Evolutionary conservation across 129 eudicot genomes (phyloP).

Genomic region (Centaurea solstitialis): DNA sequence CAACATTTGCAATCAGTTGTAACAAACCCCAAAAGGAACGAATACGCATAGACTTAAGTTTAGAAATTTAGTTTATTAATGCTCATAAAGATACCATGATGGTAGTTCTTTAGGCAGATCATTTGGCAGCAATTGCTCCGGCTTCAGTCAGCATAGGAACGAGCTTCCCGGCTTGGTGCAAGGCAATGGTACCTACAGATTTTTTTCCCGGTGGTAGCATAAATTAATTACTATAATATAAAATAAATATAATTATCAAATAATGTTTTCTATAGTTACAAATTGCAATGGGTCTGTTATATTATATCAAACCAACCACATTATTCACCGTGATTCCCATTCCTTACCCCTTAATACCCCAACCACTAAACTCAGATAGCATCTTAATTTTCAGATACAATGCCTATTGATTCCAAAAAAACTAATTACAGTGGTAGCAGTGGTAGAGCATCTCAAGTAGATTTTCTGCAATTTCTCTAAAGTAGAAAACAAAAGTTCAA

Average conservation of each 20-base stretch:
- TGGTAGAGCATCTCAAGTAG: too few relatives aligned
- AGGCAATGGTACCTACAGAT: constrained; percentile 42
- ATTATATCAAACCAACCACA: too few relatives aligned
- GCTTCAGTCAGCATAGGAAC: constrained; percentile 72
- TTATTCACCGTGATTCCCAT: too few relatives aligned
- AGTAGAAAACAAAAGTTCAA: too few relatives aligned
- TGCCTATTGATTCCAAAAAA: too few relatives aligned
- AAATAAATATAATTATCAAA: too few relatives aligned
- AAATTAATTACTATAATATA: not conserved
- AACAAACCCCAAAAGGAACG: constrained; percentile 11
- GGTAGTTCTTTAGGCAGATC: constrained; percentile 18
- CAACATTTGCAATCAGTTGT: constrained; percentile 2
- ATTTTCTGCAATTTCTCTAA: too few relatives aligned
- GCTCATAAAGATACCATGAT: constrained; percentile 12
- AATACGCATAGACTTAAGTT: constrained; percentile 9
- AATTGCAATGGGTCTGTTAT: not conserved
- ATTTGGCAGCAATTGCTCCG: constrained; percentile 50
- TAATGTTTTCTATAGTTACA: not conserved
- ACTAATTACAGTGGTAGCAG: not conserved
- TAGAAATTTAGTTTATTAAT: constrained; percentile 19
- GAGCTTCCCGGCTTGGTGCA: constrained; percentile 64
- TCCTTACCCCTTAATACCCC: too few relatives aligned
- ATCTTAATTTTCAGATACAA: not conserved
- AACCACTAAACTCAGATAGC: too few relatives aligned
- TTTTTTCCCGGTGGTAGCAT: not conserved